Evolutionary conservation across 2,329 filamentous ascomycete species (phyloP).

Genomic region (Alternaria panax): DNA sequence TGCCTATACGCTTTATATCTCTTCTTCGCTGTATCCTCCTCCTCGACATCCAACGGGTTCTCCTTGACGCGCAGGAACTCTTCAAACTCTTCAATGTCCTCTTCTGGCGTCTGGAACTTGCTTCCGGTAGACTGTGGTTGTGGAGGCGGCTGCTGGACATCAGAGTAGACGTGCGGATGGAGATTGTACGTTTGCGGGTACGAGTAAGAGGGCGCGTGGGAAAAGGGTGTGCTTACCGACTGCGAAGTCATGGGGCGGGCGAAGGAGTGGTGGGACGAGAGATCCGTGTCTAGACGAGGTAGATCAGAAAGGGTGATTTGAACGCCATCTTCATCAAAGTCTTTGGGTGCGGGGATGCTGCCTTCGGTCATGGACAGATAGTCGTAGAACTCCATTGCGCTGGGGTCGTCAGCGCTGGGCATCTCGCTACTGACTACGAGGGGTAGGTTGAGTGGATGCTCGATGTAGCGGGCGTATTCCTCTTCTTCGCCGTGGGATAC

Average conservation of each 20-base stretch:
- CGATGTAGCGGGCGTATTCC: constrained; percentile 89
- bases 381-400: constrained; percentile 74
- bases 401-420: constrained; percentile 58
- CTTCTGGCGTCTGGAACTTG: constrained; percentile 63
- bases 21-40: constrained; percentile 89
- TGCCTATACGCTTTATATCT: constrained; percentile 95
- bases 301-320: constrained; percentile 23
- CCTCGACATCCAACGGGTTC: constrained; percentile 84
- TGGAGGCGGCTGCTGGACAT: constrained; percentile 8
- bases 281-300: constrained; percentile 33
- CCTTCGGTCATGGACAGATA: constrained; percentile 69
- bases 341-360: constrained; percentile 23
- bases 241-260: constrained; percentile 39
- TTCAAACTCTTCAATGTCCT: constrained; percentile 75
- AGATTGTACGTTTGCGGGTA: constrained; percentile 28
- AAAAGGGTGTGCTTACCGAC: constrained; percentile 43
- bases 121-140: constrained; percentile 16
- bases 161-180: constrained; percentile 25
- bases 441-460: constrained; percentile 85
- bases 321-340: constrained; percentile 27
- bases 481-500: constrained; percentile 78
- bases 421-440: constrained; percentile 77
- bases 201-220: constrained; percentile 39
- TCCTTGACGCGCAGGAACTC: constrained; percentile 80
- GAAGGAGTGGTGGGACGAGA: constrained; percentile 35